Base-by-base conservation (phyloP, 179 eudicot species). In the Patellifolia procumbens region DNA sequence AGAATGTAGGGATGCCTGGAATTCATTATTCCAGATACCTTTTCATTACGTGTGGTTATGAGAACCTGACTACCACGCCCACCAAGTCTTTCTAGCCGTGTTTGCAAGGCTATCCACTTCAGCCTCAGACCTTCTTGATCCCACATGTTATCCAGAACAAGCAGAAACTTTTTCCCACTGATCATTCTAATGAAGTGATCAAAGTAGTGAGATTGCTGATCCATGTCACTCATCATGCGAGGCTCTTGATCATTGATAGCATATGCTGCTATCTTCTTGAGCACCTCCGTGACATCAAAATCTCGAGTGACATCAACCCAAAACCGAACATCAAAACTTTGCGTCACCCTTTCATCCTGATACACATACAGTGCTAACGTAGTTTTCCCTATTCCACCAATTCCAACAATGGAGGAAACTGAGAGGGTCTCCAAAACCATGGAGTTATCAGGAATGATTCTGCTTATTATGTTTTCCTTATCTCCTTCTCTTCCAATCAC, bases 331-430 rank as follows among this genome's bases (percentile, higher is more conserved):
- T 75, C 78, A 75, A 75, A 75, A 67, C 51, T 24, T 4, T 4
- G 34, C 37, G 16, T 52, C 28, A 75, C 43, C 64, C 72, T 75
- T 12, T 65, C 52, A 53, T 75, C 64, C 35, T 66, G 15, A 24
- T 35, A 75, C 13, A 66, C 65, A 66, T 37, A 75, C 24, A 51
- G 72, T 11, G 78, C 78, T 19, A 75, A 17, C 6, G 78, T 26
- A 15, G 78, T 75, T 42, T 75, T 75, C 39, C 78, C 78, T 49
- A 65, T 0, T 67, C 78, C 78, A 16, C 78, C 78, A 7, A 66
- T 65, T 34, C 72, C 78, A 34, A 75, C 64, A 37, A 66, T 24
- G 39, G 72, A 19, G 64, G 39, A 22, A 3, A 65, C 78, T 34
- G 78, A 65, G 60, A 66, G 32, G 19, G 22, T 37, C 49, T 51